phyloP scores from a whole-genome alignment of 176 grass and related monocot genomes.

The Aegilops bicornis region DNA sequence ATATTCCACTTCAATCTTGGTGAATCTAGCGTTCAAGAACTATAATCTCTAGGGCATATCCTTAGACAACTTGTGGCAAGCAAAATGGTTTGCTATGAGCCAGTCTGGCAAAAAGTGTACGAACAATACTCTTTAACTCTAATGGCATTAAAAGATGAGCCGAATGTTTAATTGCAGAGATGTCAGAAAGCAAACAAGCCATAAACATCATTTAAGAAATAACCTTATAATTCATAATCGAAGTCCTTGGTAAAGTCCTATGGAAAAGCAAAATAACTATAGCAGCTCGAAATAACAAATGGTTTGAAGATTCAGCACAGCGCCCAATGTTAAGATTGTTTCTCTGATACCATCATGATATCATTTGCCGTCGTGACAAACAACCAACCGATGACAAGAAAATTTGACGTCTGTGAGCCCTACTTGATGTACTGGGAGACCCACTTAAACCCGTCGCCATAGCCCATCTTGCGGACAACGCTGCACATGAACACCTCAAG shows the following conservation, averaged over 20 bases:
- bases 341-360: slow-evolving; percentile 40
- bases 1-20: too few relatives aligned
- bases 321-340: slow-evolving; percentile 27
- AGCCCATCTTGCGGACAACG: slow-evolving; percentile 84
- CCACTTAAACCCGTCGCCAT: slow-evolving; percentile 75
- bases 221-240: slow-evolving; percentile 44
- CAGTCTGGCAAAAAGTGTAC: too few relatives aligned
- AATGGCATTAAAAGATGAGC: too few relatives aligned
- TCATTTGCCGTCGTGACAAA: slow-evolving; percentile 29
- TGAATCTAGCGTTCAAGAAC: too few relatives aligned
- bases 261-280: slow-evolving; percentile 50
- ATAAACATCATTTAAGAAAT: slow-evolving; percentile 33
- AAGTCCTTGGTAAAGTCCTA: slow-evolving; percentile 45
- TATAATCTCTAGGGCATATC: too few relatives aligned
- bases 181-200: too few relatives aligned
- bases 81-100: too few relatives aligned
- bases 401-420: slow-evolving; percentile 28
- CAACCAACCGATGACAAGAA: slow-evolving; percentile 39
- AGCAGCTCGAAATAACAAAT: slow-evolving; percentile 45
- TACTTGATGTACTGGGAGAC: slow-evolving; percentile 85
- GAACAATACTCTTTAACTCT: too few relatives aligned
- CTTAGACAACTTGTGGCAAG: too few relatives aligned
- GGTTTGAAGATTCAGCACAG: slow-evolving; percentile 37
- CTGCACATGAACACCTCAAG: slow-evolving; percentile 88
- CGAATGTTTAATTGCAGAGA: neutral